Conservation (phyloP, 2,329 filamentous ascomycete species). For the Rhynchosporium agropyri region DNA sequence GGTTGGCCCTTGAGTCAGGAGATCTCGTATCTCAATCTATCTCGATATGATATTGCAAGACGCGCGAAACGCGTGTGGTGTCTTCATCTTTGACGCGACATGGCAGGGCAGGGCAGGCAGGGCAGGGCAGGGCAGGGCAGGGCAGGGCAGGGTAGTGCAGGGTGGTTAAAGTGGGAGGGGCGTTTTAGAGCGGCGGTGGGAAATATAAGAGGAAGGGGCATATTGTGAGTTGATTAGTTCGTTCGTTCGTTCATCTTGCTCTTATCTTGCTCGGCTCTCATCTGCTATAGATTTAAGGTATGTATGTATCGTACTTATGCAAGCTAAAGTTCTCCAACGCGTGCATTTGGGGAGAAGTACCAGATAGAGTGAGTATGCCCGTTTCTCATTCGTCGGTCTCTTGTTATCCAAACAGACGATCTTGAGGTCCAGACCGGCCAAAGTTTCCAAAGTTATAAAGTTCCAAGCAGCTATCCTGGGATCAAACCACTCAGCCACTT, state of each 20-base stretch:
- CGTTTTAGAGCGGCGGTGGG: conserved; percentile 2
- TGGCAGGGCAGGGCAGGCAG: not conserved
- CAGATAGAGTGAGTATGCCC: no score
- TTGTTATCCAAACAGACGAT: conserved; percentile 1
- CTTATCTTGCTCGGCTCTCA: not conserved
- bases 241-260: not conserved
- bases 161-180: not conserved
- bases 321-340: no score
- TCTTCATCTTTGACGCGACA: not conserved
- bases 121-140: not conserved
- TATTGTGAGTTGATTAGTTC: not conserved
- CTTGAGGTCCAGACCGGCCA: not conserved
- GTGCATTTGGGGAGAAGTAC: no score
- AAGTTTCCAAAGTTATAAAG: no score
- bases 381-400: not conserved
- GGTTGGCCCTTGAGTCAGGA: conserved; percentile 1
- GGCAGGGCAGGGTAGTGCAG: no score
- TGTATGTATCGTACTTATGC: no score
- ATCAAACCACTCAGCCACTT: not conserved
- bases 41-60: conserved; percentile 4
- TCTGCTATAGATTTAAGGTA: no score
- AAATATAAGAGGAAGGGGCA: not conserved
- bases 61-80: conserved; percentile 1
- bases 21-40: not conserved
- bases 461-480: no score